Evolutionary conservation across 2,329 filamentous ascomycete genomes (phyloP).

Genomic region (Diplodia seriata): DNA sequence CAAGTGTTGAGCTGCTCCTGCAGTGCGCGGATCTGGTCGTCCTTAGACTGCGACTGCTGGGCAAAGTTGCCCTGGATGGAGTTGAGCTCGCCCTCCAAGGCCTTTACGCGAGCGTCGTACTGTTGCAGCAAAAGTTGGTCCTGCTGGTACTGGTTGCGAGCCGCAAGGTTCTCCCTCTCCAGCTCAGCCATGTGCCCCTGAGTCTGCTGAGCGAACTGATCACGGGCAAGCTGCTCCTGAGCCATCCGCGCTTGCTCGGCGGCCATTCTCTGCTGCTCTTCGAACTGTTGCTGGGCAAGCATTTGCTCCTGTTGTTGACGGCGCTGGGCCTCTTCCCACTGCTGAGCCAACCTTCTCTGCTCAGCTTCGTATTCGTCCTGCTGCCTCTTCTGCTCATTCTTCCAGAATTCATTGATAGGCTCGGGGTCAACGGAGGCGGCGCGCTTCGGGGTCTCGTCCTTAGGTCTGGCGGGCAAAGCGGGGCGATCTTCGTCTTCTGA

Average conservation of each 20-base stretch:
- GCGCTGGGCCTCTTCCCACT: conserved; percentile 80
- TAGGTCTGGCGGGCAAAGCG: conserved; percentile 78
- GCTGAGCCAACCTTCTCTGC: conserved; percentile 84
- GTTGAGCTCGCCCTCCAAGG: conserved; percentile 82
- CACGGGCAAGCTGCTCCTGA: conserved; percentile 85
- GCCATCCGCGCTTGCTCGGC: conserved; percentile 89
- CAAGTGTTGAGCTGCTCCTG: conserved; percentile 98
- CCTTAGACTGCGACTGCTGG: conserved; percentile 85
- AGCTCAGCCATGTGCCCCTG: conserved; percentile 95
- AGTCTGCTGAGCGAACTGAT: conserved; percentile 92
- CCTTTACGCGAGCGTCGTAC: conserved; percentile 92
- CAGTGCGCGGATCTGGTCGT: conserved; percentile 89
- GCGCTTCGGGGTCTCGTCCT: conserved; percentile 65
- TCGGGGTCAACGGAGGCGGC: conserved; percentile 75
- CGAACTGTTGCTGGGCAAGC: conserved; percentile 92
- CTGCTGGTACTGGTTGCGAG: conserved; percentile 93
- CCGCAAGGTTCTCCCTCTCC: conserved; percentile 93
- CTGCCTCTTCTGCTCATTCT: conserved; percentile 86
- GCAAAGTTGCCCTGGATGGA: conserved; percentile 83
- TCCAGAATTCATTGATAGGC: conserved; percentile 98
- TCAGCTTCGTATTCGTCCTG: conserved; percentile 96
- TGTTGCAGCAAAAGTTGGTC: conserved; percentile 97
- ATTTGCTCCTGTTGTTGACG: conserved; percentile 83
- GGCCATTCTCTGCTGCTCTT: conserved; percentile 88
- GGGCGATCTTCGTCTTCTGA: conserved; percentile 79